Conservation (phyloP, 2,329 filamentous ascomycete genomes). For the Torrubiella hemipterigena region DNA sequence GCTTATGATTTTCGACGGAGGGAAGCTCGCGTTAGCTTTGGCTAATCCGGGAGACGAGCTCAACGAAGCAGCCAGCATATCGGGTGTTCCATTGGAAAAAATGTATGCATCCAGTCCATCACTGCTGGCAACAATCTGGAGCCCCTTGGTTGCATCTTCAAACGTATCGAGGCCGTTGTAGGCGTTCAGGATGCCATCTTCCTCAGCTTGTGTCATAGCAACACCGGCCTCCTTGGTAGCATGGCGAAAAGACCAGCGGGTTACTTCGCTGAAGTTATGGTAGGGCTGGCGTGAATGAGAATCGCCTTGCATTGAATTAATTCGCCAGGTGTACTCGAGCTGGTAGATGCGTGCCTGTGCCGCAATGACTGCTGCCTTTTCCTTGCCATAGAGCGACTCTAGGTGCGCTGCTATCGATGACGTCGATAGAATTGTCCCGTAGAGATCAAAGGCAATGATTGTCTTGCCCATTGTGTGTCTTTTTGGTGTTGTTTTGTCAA, state of each 20-base stretch:
- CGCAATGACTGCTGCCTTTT: slow-evolving; percentile 44
- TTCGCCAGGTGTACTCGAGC: slow-evolving; percentile 65
- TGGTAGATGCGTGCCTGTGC: slow-evolving; percentile 56
- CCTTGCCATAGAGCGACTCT: slow-evolving; percentile 41
- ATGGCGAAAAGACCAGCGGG: slow-evolving; percentile 48
- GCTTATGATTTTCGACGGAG: slow-evolving; percentile 35
- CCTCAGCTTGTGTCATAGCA: slow-evolving; percentile 28
- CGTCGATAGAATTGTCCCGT: slow-evolving; percentile 63
- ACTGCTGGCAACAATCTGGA: slow-evolving; percentile 32
- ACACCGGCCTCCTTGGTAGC: slow-evolving; percentile 46
- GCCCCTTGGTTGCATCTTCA: slow-evolving; percentile 44
- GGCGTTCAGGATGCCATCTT: slow-evolving; percentile 42
- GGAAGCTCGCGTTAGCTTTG: slow-evolving; percentile 31
- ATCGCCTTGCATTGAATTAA: slow-evolving; percentile 61
- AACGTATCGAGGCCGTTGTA: slow-evolving; percentile 56
- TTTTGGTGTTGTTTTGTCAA: neutral
- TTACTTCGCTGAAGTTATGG: slow-evolving; percentile 50
- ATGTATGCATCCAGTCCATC: slow-evolving; percentile 39
- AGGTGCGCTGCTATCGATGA: slow-evolving; percentile 53
- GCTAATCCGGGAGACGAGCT: slow-evolving; percentile 42
- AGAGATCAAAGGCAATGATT: slow-evolving; percentile 62
- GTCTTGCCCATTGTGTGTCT: slow-evolving; percentile 15
- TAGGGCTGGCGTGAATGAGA: slow-evolving; percentile 22
- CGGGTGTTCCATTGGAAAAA: slow-evolving; percentile 58
- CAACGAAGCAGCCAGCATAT: slow-evolving; percentile 52